phyloP scores from a whole-genome alignment of 2,329 filamentous ascomycete genomes.

The Fusarium newnesense region DNA sequence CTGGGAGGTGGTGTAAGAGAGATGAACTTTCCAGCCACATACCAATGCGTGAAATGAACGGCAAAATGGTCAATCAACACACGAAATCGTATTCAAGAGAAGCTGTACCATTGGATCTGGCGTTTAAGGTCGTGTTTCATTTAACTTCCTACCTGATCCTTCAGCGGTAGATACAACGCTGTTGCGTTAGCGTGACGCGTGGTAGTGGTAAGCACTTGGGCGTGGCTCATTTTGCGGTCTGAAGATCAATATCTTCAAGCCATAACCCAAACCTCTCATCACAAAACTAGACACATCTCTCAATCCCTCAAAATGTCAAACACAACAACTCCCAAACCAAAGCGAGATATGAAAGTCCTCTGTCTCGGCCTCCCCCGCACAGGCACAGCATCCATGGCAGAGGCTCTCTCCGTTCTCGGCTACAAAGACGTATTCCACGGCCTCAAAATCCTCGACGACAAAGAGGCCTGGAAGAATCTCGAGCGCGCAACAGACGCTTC shows the following conservation, averaged over 20 bases:
- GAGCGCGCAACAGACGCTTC: constrained; percentile 46
- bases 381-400: constrained; percentile 48
- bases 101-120: neutral
- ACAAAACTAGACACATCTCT: too few species aligned
- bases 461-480: constrained; percentile 40
- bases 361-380: constrained; percentile 47
- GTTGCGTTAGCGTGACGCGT: neutral
- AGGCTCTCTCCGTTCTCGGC: constrained; percentile 47
- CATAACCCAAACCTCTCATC: fast-evolving
- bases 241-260: neutral
- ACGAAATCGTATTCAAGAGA: too few species aligned
- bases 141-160: neutral
- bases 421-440: constrained; percentile 49
- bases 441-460: constrained; percentile 37
- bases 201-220: neutral
- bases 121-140: fast-evolving
- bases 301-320: neutral
- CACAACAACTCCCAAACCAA: neutral
- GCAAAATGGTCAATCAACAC: too few species aligned
- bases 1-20: fast-evolving
- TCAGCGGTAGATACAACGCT: neutral
- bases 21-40: neutral
- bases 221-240: neutral
- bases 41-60: too few species aligned
- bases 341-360: constrained; percentile 45